Base-by-base conservation (phyloP, 108 stramenopile genomes). In the Craspedostauros australis region DNA sequence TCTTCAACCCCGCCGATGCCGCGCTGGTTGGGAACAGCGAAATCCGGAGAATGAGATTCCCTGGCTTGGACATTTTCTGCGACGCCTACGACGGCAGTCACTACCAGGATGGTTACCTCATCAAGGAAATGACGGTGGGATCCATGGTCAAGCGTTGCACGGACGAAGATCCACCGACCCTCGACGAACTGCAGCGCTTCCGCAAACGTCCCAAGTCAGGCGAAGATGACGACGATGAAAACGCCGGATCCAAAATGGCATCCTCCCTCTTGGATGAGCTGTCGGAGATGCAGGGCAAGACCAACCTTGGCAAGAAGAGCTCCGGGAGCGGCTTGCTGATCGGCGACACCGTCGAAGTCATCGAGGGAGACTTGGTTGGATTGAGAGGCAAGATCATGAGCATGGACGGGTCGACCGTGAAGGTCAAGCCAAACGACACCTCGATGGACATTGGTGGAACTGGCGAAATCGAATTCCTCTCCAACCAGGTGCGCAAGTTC, bases 141-240 rank as follows among this genome's bases (percentile, higher is more conserved):
- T 82, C 83, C 30, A 73, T 96, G 67, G 81, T 94, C 23, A 89
- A 89, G 67, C 79, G 86, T 12, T 81, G 78, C 50, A 62, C 73
- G 28, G 86, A 84, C 36, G 92, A 95, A 52, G 84, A 93, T 31
- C 77, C 86, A 23, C 98, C 98, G 0, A 96, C 83, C 14, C 56
- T 97, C 39, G 95, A 96, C 60, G 98, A 97, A 66, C 64, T 99
- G 23, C 91, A 91, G 46, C 28, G 77, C 25, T 96, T 99, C 65
- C 68, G 87, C 30, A 73, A 72, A 39, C 79, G 86, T 20, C 53
- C 63, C 12, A 88, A 86, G 40, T 43, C 50, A 9, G 78, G 82
- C 39, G 79, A 76, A 0, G 81, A 84, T 45, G 81, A 68, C 15
- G 73, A 64, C 19, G 86, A 82, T 15, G 89, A 91, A 49, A 90